Percentiles rank a stretch among this genome's conserved stretches.
These are phyloP conservation scores for Friedmanniomyces endolithicus DNA, from an alignment of 495 filamentous ascomycete genomes.

Conservation along the genomic window DNA sequence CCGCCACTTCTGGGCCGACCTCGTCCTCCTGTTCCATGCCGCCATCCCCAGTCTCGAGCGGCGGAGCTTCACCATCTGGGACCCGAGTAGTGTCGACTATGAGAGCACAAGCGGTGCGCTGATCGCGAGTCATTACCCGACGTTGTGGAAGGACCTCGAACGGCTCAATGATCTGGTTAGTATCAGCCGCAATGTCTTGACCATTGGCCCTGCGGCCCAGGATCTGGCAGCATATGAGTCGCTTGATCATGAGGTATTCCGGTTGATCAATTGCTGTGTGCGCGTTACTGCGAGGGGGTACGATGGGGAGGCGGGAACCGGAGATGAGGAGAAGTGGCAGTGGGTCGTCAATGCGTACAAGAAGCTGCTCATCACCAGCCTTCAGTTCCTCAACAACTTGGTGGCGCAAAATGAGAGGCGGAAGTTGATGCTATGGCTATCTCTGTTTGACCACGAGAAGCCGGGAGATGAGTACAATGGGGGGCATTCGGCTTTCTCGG, in stretches of 20 bases:
- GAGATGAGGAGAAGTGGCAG: constrained; percentile 56
- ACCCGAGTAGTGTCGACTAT: constrained; percentile 28
- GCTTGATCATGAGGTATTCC: constrained; percentile 73
- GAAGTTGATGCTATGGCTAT: constrained; percentile 83
- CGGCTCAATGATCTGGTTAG: constrained; percentile 73
- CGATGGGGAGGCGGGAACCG: constrained; percentile 60
- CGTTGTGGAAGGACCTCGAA: constrained; percentile 68
- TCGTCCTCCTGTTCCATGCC: constrained; percentile 24
- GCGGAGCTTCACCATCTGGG: constrained; percentile 27
- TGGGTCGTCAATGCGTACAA: constrained; percentile 59
- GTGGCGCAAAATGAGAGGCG: constrained; percentile 82
- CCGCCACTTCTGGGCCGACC: constrained; percentile 26
- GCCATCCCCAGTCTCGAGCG: constrained; percentile 29
- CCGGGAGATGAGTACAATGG: background rate
- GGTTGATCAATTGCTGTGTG: constrained; percentile 70
- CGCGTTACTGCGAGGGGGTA: constrained; percentile 81
- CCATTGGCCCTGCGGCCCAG: constrained; percentile 69
- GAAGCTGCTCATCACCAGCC: constrained; percentile 72
- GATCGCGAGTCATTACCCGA: constrained; percentile 66
- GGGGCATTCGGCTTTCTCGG: background rate
- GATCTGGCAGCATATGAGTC: constrained; percentile 68
- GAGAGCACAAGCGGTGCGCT: constrained; percentile 33
- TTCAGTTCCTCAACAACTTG: constrained; percentile 87
- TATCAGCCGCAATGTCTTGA: constrained; percentile 73
- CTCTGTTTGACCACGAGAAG: constrained; percentile 50